These are phyloP conservation scores for Xerocomellus chrysenteron DNA, from an alignment of 768 basidiomycete genomes.

Conservation along the genomic window DNA sequence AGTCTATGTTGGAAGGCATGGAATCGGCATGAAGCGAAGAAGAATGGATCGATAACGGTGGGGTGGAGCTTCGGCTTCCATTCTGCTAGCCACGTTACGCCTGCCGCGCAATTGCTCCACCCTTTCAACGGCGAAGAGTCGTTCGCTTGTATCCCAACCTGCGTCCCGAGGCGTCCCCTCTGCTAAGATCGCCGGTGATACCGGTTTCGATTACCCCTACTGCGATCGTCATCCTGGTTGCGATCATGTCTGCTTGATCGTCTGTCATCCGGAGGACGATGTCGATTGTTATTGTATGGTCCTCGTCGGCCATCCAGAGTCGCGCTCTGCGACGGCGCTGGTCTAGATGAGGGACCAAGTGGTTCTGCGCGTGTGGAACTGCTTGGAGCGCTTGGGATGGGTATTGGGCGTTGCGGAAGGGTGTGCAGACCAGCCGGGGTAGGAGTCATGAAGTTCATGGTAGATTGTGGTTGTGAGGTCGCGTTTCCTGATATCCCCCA, in stretches of 20 bases:
- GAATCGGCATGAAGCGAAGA: neutral
- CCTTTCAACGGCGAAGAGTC: neutral
- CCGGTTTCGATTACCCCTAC: slow-evolving; percentile 11
- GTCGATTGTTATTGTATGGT: slow-evolving; percentile 16
- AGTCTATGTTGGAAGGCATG: neutral
- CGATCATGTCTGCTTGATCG: slow-evolving; percentile 11
- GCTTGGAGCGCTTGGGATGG: neutral
- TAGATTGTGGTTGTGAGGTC: neutral
- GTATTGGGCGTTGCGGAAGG: slow-evolving; percentile 22
- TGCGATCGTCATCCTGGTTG: slow-evolving; percentile 5
- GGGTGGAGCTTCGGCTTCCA: neutral
- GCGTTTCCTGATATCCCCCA: slow-evolving; percentile 1
- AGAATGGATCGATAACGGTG: neutral
- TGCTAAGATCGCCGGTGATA: slow-evolving; percentile 2
- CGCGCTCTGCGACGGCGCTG: slow-evolving; percentile 16
- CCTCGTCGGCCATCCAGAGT: slow-evolving; percentile 21
- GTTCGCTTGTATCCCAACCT: neutral
- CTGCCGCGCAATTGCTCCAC: neutral
- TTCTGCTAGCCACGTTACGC: neutral
- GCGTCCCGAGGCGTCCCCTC: neutral
- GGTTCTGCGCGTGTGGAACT: slow-evolving; percentile 19
- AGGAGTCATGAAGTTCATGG: neutral
- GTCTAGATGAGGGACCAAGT: slow-evolving; percentile 14
- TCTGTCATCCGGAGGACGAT: slow-evolving; percentile 16
- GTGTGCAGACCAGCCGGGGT: neutral